phyloP scores from a whole-genome alignment of 2,329 filamentous ascomycete species.

The Pseudogymnoascus sp. region DNA sequence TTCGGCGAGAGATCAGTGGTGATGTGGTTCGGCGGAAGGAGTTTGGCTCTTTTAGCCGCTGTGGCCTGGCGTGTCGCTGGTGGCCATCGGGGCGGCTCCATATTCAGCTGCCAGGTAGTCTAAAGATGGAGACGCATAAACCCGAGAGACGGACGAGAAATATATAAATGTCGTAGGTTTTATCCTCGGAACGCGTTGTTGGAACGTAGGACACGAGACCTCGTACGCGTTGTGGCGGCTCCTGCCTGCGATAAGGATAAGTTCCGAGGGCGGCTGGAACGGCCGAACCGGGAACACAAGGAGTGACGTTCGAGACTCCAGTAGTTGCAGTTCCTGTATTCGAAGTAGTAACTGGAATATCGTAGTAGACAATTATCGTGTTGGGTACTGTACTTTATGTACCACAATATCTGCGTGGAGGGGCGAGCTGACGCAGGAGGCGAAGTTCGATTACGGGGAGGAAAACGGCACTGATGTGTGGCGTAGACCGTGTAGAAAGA shows the following conservation, averaged over 20 bases:
- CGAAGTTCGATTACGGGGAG: background rate
- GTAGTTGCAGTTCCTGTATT: background rate
- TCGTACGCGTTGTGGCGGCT: background rate
- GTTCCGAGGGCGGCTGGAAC: background rate
- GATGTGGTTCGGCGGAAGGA: constrained; percentile 2
- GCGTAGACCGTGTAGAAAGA: background rate
- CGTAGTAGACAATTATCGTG: background rate
- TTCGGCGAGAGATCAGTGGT: background rate
- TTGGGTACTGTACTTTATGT: background rate
- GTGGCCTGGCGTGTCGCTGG: constrained; percentile 5
- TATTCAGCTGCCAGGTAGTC: constrained; percentile 1
- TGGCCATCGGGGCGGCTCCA: constrained; percentile 5
- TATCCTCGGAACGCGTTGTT: background rate
- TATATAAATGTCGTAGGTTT: background rate
- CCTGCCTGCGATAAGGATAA: constrained; percentile 7
- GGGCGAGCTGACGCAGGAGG: background rate
- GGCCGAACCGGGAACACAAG: background rate
- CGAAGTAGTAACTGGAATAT: background rate
- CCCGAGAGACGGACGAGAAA: background rate
- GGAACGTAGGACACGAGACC: constrained; percentile 1
- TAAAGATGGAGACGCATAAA: constrained; percentile 6
- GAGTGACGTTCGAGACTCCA: background rate
- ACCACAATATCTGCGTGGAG: background rate
- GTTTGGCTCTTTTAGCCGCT: background rate
- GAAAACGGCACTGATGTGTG: background rate